These are phyloP conservation scores for Exophiala calicioides DNA, from an alignment of 2,329 filamentous ascomycete species.

Conservation along the genomic window DNA sequence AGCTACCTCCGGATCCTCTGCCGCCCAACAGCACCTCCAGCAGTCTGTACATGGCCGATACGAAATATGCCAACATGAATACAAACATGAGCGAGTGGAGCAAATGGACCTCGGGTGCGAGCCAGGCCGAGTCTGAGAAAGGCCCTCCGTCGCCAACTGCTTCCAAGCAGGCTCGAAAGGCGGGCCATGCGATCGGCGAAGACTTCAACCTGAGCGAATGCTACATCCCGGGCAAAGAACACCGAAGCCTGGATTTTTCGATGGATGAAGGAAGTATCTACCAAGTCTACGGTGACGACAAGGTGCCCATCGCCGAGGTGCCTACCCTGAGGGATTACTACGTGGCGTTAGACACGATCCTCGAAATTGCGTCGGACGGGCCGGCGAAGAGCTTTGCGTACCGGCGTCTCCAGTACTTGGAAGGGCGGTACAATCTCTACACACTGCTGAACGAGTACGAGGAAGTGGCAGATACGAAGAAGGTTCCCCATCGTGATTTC, in stretches of 20 bases:
- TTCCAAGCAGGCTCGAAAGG: conserved; percentile 69
- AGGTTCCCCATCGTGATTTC: conserved; percentile 95
- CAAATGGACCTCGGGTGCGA: conserved; percentile 35
- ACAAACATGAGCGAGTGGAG: conserved; percentile 12
- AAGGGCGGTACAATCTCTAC: conserved; percentile 96
- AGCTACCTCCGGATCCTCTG: conserved; percentile 14
- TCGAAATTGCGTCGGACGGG: conserved; percentile 89
- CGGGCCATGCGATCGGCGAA: conserved; percentile 84
- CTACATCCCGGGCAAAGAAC: conserved; percentile 69
- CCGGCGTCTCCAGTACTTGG: conserved; percentile 87
- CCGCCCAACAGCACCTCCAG: conserved; percentile 34
- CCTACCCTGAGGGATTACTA: conserved; percentile 94
- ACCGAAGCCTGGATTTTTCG: conserved; percentile 71
- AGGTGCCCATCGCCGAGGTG: conserved; percentile 74
- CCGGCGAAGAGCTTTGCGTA: conserved; percentile 98
- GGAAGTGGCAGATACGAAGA: conserved; percentile 96
- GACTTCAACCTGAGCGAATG: conserved; percentile 80
- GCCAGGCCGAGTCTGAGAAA: conserved; percentile 32
- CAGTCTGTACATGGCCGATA: conserved; percentile 32
- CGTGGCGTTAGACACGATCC: conserved; percentile 84
- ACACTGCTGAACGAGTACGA: conserved; percentile 93
- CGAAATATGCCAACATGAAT: conserved; percentile 16
- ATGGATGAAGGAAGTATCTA: conserved; percentile 85
- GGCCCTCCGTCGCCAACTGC: conserved; percentile 44
- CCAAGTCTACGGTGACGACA: conserved; percentile 75